Percentiles rank a stretch among this genome's conserved stretches.
These are phyloP conservation scores for Elymus sibiricus DNA, from an alignment of 176 grass and related monocot genomes.

Conservation along the genomic window DNA sequence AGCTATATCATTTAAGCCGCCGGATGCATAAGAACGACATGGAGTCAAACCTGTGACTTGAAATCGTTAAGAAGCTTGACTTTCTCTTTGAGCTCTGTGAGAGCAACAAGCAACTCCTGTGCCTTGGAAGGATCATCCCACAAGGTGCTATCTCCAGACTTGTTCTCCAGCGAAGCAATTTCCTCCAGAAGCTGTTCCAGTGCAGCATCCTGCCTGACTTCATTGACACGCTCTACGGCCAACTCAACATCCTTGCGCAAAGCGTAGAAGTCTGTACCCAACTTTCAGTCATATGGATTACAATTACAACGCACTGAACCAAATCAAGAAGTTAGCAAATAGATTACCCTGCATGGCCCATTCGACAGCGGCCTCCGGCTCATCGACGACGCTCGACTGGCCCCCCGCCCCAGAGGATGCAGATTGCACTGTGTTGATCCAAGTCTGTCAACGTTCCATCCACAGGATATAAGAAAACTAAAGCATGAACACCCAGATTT, in stretches of 20 bases:
- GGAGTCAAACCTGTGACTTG: constrained; percentile 56
- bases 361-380: constrained; percentile 54
- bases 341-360: constrained; percentile 92
- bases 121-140: constrained; percentile 96
- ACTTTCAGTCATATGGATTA: not conserved
- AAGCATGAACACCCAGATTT: not conserved
- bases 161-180: constrained; percentile 61
- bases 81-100: constrained; percentile 89
- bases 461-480: constrained; percentile 40
- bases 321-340: not conserved
- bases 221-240: constrained; percentile 50
- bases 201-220: constrained; percentile 68
- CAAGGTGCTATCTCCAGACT: constrained; percentile 66
- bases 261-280: constrained; percentile 73
- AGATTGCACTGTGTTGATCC: constrained; percentile 53
- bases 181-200: constrained; percentile 63
- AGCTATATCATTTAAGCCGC: not conserved
- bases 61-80: constrained; percentile 81
- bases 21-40: not conserved
- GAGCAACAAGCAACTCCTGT: constrained; percentile 79
- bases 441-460: constrained; percentile 45
- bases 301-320: not conserved
- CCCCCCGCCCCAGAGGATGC: constrained; percentile 50
- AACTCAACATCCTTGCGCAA: constrained; percentile 90
- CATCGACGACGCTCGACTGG: constrained; percentile 56